Conservation (phyloP, 2,329 filamentous ascomycete genomes). For the Hypoxylon sp. region DNA sequence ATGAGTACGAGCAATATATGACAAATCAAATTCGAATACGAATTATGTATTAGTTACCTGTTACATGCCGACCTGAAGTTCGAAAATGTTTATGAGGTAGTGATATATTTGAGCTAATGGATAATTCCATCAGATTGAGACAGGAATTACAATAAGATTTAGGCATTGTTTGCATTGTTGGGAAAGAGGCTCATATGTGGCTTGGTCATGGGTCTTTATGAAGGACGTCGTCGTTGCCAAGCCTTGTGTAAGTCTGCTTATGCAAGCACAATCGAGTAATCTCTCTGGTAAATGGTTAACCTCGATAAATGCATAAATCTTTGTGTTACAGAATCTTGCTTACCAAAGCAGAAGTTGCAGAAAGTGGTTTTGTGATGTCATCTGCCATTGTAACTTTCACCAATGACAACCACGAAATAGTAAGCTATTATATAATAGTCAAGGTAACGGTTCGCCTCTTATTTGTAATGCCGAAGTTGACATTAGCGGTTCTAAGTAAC, state of each 20-base stretch:
- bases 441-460: conserved; percentile 3
- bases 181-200: neutral
- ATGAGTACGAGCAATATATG: neutral
- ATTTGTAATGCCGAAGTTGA: conserved; percentile 2
- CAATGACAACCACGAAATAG: neutral
- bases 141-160: neutral
- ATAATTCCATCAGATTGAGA: neutral
- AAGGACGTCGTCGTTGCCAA: neutral
- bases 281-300: neutral
- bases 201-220: neutral
- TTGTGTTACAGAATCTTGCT: neutral
- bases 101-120: neutral
- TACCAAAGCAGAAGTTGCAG: neutral
- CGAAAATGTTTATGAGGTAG: neutral
- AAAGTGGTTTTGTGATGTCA: conserved; percentile 11
- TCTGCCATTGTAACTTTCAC: neutral
- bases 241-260: neutral
- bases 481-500: neutral
- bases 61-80: neutral
- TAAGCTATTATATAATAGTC: conserved; percentile 16
- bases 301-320: neutral
- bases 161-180: neutral
- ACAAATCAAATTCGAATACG: neutral
- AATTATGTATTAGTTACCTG: neutral
- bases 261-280: neutral